Percentiles rank a stretch among this genome's conserved stretches.
phyloP scores from a whole-genome alignment of 2,329 filamentous ascomycete genomes.

The Colletotrichum cordylinicola region DNA sequence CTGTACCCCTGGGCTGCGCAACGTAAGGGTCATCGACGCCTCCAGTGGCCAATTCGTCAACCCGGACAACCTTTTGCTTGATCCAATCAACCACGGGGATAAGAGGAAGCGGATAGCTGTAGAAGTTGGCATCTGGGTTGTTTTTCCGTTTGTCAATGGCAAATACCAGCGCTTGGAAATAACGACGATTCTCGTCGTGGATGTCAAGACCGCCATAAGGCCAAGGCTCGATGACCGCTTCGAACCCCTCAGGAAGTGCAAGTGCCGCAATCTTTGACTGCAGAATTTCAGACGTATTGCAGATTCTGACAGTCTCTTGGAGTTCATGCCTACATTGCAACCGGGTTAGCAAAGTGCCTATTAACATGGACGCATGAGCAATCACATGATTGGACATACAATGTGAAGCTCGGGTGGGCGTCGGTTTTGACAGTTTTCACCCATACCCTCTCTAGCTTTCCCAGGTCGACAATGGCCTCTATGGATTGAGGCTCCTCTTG shows the following conservation, averaged over 20 bases:
- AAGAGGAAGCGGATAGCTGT: conserved; percentile 69
- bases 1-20: conserved; percentile 39
- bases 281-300: neutral
- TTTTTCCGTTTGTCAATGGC: conserved; percentile 12
- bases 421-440: neutral
- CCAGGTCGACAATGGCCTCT: conserved; percentile 39
- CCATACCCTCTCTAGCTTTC: neutral
- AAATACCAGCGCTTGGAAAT: conserved; percentile 41
- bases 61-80: conserved; percentile 68
- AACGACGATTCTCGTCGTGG: conserved; percentile 12
- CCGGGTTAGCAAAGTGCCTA: neutral
- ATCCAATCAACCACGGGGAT: conserved; percentile 70
- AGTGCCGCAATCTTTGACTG: neutral
- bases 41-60: conserved; percentile 73
- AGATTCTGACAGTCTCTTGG: neutral
- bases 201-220: conserved; percentile 30
- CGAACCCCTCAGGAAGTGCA: conserved; percentile 26
- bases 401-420: neutral
- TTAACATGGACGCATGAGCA: neutral
- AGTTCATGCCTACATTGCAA: neutral
- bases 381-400: neutral
- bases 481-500: conserved; percentile 27
- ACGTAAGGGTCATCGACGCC: conserved; percentile 48
- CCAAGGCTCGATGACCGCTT: conserved; percentile 61
- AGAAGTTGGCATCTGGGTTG: conserved; percentile 56